These are phyloP conservation scores for Alliaria petiolata DNA, from an alignment of 345 rosid genomes.

Conservation along the genomic window DNA sequence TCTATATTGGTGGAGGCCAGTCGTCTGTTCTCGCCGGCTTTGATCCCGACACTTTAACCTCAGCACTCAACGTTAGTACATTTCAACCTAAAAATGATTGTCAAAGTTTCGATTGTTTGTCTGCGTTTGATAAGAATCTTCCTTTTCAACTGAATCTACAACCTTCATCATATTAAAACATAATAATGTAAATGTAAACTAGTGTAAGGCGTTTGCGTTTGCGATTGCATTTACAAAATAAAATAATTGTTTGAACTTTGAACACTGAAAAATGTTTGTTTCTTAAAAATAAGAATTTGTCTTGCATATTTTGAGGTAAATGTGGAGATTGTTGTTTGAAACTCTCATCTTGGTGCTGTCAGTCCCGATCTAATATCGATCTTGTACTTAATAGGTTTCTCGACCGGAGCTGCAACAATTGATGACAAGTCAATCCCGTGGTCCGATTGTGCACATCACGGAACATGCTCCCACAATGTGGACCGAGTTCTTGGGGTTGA, in stretches of 20 bases:
- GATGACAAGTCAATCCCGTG: slow-evolving; percentile 39
- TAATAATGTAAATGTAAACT: no score
- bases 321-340: neutral
- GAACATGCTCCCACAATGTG: slow-evolving; percentile 49
- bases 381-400: slow-evolving; percentile 41
- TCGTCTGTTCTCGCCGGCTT: slow-evolving; percentile 66
- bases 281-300: neutral
- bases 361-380: neutral
- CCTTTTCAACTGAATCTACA: no score
- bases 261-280: neutral
- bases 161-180: no score
- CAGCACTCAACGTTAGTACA: slow-evolving; percentile 68
- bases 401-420: slow-evolving; percentile 40
- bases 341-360: neutral
- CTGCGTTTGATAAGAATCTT: no score
- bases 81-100: neutral
- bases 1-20: slow-evolving; percentile 86
- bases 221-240: no score
- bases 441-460: slow-evolving; percentile 54
- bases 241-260: neutral
- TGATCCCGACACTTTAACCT: slow-evolving; percentile 50
- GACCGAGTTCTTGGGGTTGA: slow-evolving; percentile 48
- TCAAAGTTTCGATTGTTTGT: neutral
- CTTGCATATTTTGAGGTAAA: neutral
- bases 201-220: no score